Evolutionary conservation across 805 yeast genomes (phyloP), one percentile per base, ranked within the genome.

Genomic region (Trichomonascus vanleenenianus): DNA sequence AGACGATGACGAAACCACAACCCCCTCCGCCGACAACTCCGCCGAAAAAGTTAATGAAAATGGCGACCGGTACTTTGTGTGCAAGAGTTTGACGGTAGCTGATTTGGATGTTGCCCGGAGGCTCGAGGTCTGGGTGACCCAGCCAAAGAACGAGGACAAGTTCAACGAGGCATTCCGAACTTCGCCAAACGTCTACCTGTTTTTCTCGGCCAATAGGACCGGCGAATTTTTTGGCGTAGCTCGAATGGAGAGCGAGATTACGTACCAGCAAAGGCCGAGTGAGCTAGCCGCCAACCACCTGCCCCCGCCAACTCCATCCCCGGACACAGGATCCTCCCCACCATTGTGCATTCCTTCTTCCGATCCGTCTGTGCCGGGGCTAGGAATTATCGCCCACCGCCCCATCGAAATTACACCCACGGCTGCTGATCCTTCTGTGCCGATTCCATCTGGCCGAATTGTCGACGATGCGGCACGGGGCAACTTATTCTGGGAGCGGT

Each of bases 141-240:
- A 67, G 55, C 50, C 63, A 9, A 70, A 69, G 47, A 68, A 68
- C 50, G 62, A 59, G 37, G 59, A 49, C n/a, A 55, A 56, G 42
- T 57, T 67, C 52, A 66, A 68, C 50, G 49, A 55, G 19, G 72
- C 71, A 4, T 68, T 63, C 51, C 42, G 44, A 27, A 44, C 50
- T 7, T 50, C 60, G 20, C 61, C 63, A 33, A 57, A 61, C 46
- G 70, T 67, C 15, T 66, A 64, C 43, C 47, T 68, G 20, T 60
- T 69, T 18, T 68, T 68, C 46, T 64, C 70, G 3, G 71, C 69
- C 18, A 68, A 68, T 51, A 55, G 68, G 16, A 62, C 69, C 4
- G 66, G 70, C 2, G 60, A 61, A 11, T 69, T 65, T 44, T 66
- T 55, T 43, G 72, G 72, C 7, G 63, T 64, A 45, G 73, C 72